Conservation (phyloP, 768 basidiomycete genomes). For the Pleurotus citrinopileatus region DNA sequence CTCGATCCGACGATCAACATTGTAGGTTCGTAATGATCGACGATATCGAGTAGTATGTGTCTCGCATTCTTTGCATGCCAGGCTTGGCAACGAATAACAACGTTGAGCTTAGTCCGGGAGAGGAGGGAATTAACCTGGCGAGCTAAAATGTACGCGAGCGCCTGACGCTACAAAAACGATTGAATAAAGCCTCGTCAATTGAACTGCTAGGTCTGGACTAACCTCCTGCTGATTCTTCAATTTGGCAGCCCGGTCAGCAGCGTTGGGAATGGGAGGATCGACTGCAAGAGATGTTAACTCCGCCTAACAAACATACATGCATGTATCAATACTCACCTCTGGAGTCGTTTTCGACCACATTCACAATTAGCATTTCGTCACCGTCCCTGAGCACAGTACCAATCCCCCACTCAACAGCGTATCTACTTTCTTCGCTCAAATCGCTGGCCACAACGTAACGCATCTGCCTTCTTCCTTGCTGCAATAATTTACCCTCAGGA, state of each 20-base stretch:
- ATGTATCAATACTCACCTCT: slow-evolving; percentile 57
- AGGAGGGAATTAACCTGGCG: slow-evolving; percentile 88
- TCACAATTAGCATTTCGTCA: slow-evolving; percentile 89
- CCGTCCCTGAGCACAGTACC: slow-evolving; percentile 94
- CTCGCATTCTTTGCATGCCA: slow-evolving; percentile 96
- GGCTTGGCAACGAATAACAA: slow-evolving; percentile 88
- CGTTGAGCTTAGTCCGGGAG: slow-evolving; percentile 86
- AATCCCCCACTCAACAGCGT: slow-evolving; percentile 97
- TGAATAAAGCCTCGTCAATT: background rate
- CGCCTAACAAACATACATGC: slow-evolving; percentile 1
- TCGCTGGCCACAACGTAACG: slow-evolving; percentile 93
- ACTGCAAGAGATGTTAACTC: slow-evolving; percentile 35
- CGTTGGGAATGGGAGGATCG: slow-evolving; percentile 66
- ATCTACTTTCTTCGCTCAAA: slow-evolving; percentile 89
- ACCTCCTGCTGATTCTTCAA: slow-evolving; percentile 92
- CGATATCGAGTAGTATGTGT: slow-evolving; percentile 87
- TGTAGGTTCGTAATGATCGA: slow-evolving; percentile 82
- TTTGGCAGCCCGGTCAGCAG: slow-evolving; percentile 74
- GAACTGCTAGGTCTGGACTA: slow-evolving; percentile 15
- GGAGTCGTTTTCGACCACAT: slow-evolving; percentile 87
- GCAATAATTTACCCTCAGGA: slow-evolving; percentile 52
- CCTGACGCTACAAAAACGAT: slow-evolving; percentile 65
- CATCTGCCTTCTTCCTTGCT: slow-evolving; percentile 45
- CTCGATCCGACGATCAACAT: slow-evolving; percentile 97
- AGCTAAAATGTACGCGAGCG: slow-evolving; percentile 80